Evolutionary conservation across 2,329 filamentous ascomycete species (phyloP).

Genomic region (Leptographium wingfieldii): DNA sequence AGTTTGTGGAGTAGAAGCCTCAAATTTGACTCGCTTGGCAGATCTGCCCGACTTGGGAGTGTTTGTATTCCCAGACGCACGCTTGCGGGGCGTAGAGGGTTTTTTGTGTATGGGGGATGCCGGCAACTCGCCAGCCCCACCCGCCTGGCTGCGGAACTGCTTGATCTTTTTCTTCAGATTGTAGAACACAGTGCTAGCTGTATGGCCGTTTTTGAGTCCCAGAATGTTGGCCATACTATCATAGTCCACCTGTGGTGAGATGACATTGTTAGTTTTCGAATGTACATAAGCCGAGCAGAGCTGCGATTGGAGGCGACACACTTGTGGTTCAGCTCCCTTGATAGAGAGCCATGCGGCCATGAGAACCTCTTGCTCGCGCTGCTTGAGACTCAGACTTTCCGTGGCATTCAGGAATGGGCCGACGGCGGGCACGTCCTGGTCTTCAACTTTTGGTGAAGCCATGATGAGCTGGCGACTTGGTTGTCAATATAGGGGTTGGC

Average conservation of each 20-base stretch:
- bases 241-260: constrained; percentile 6
- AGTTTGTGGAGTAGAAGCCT: background rate
- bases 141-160: background rate
- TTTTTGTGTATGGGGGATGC: background rate
- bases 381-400: background rate
- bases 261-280: background rate
- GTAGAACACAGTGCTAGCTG: constrained; percentile 7
- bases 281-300: background rate
- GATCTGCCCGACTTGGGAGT: constrained; percentile 1
- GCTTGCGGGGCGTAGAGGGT: constrained; percentile 2
- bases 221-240: constrained; percentile 6
- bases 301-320: background rate
- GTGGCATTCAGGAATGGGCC: too few species aligned
- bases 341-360: constrained; percentile 10
- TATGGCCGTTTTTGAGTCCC: constrained; percentile 6
- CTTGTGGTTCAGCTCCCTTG: constrained; percentile 9
- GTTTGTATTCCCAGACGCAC: background rate
- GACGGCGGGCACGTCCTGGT: background rate
- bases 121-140: background rate
- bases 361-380: constrained; percentile 9
- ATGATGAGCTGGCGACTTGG: background rate
- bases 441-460: background rate
- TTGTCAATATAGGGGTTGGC: background rate
- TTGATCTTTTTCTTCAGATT: constrained; percentile 9
- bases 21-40: constrained; percentile 4